Evolutionary conservation across 805 yeast genomes (phyloP).

Genomic region (Helenozyma baotianmanensis): DNA sequence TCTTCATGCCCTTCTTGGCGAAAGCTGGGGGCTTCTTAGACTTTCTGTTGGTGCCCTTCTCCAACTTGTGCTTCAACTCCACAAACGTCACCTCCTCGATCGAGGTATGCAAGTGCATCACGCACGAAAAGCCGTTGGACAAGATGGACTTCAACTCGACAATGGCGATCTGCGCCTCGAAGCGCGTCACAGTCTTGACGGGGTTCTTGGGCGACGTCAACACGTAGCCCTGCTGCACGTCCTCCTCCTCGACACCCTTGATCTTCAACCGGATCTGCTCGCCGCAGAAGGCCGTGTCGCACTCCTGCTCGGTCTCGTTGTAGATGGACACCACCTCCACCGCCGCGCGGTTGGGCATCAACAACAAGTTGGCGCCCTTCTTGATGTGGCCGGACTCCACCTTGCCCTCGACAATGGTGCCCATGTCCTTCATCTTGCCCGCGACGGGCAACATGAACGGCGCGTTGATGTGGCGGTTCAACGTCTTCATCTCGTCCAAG

Average conservation of each 20-base stretch:
- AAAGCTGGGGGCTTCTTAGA: slow-evolving; percentile 97
- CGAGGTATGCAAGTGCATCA: slow-evolving; percentile 98
- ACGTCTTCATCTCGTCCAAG: slow-evolving; percentile 75
- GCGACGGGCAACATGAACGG: slow-evolving; percentile 97
- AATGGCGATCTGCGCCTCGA: slow-evolving; percentile 95
- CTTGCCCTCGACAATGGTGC: slow-evolving; percentile 97
- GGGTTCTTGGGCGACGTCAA: slow-evolving; percentile 83
- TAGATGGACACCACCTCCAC: slow-evolving; percentile 85
- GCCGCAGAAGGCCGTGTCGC: slow-evolving; percentile 86
- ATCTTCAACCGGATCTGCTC: slow-evolving; percentile 93
- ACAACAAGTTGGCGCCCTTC: slow-evolving; percentile 66
- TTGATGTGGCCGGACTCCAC: slow-evolving; percentile 92
- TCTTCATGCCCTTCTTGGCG: slow-evolving; percentile 98
- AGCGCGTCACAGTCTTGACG: slow-evolving; percentile 81
- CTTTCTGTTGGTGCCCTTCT: slow-evolving; percentile 94
- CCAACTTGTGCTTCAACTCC: slow-evolving; percentile 83
- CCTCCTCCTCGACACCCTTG: slow-evolving; percentile 97
- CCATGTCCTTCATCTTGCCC: slow-evolving; percentile 93
- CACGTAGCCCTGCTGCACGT: slow-evolving; percentile 86
- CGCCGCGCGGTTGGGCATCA: slow-evolving; percentile 87
- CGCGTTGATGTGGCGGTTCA: slow-evolving; percentile 82
- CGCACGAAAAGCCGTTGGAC: slow-evolving; percentile 95
- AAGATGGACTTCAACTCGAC: slow-evolving; percentile 93
- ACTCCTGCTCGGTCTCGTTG: slow-evolving; percentile 95
- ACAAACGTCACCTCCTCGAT: slow-evolving; percentile 89